Conservation (phyloP, 2,329 filamentous ascomycete genomes). For the Coleophoma eucalyptorum region DNA sequence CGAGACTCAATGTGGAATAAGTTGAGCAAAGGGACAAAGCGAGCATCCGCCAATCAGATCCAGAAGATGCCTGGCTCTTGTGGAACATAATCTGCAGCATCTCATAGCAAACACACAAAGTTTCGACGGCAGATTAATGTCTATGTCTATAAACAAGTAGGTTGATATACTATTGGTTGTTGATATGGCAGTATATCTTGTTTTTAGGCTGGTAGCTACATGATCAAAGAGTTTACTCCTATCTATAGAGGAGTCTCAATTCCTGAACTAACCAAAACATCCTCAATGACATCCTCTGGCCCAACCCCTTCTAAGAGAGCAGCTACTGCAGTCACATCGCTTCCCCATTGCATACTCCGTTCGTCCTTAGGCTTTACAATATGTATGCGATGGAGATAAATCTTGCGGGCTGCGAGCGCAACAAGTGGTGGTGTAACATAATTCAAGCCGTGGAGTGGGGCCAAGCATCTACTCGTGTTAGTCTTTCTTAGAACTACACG, state of each 20-base stretch:
- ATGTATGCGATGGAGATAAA: slow-evolving; percentile 80
- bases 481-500: slow-evolving; percentile 4
- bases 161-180: not conserved
- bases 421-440: slow-evolving; percentile 85
- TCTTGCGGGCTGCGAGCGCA: slow-evolving; percentile 75
- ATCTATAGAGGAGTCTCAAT: slow-evolving; percentile 51
- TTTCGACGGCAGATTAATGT: no score
- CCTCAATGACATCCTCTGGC: slow-evolving; percentile 61
- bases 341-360: slow-evolving; percentile 91
- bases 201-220: no score
- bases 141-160: not conserved
- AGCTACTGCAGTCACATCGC: slow-evolving; percentile 66
- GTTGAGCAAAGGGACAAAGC: no score
- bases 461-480: slow-evolving; percentile 55
- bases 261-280: slow-evolving; percentile 48
- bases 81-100: no score
- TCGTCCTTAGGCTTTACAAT: slow-evolving; percentile 69
- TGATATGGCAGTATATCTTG: no score
- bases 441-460: slow-evolving; percentile 74
- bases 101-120: no score
- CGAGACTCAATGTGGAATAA: no score
- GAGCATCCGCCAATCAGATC: no score
- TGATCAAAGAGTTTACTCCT: no score
- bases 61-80: no score
- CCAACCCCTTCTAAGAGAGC: slow-evolving; percentile 59